phyloP scores from a whole-genome alignment of 257 asterid genomes.

The Fraxinus quadrangulata region DNA sequence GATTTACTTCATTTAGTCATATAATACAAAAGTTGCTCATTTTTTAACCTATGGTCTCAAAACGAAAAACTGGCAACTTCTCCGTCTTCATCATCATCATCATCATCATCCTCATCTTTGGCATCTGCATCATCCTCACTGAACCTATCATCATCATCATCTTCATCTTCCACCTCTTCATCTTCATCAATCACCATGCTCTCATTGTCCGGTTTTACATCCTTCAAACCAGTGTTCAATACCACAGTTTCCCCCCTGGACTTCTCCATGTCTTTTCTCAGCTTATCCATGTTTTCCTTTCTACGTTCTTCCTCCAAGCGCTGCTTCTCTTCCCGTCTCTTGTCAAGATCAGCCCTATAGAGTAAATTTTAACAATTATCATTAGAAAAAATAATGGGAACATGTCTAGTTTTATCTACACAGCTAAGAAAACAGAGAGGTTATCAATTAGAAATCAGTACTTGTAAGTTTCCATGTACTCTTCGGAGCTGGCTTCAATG shows the following conservation, averaged over 20 bases:
- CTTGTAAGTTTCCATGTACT: slow-evolving; percentile 95
- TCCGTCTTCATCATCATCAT: neutral
- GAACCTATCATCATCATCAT: neutral
- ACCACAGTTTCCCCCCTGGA: slow-evolving; percentile 78
- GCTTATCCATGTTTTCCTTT: slow-evolving; percentile 75
- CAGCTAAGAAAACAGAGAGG: neutral
- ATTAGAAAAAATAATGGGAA: neutral
- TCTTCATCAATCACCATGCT: neutral
- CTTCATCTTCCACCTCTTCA: neutral
- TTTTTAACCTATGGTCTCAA: neutral
- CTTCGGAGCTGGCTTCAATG: slow-evolving; percentile 82
- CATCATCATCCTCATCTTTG: too few relatives aligned
- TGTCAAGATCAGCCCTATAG: slow-evolving; percentile 83
- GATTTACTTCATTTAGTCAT: neutral
- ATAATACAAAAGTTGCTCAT: neutral
- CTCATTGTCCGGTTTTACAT: slow-evolving; percentile 21
- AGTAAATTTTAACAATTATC: neutral
- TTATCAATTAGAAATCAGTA: slow-evolving; percentile 23
- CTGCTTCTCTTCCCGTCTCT: slow-evolving; percentile 81
- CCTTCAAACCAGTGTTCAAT: slow-evolving; percentile 84
- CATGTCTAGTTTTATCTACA: neutral
- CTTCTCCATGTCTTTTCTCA: slow-evolving; percentile 85
- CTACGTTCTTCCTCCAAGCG: slow-evolving; percentile 78
- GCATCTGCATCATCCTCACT: neutral
- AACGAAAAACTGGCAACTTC: neutral